Evolutionary conservation across 2,329 filamentous ascomycete genomes (phyloP).

Genomic region (Fusarium citri): DNA sequence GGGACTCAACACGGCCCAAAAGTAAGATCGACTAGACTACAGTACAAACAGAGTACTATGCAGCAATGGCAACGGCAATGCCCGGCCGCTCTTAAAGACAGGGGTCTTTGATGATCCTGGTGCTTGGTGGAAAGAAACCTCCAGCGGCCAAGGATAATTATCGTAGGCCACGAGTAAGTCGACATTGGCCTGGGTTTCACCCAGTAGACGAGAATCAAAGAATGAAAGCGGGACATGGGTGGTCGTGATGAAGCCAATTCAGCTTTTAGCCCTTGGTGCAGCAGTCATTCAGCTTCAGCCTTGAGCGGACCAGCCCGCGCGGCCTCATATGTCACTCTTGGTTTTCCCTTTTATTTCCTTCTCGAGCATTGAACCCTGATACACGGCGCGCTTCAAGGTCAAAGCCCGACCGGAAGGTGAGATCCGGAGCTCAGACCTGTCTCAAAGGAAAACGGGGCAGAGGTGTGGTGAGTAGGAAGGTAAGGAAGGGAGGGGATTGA

Average conservation of each 20-base stretch:
- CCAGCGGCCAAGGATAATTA: slow-evolving; percentile 36
- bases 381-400: slow-evolving; percentile 30
- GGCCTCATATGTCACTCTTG: slow-evolving; percentile 18
- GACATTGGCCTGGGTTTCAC: slow-evolving; percentile 18
- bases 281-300: slow-evolving; percentile 41
- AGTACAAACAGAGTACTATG: slow-evolving; percentile 13
- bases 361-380: slow-evolving; percentile 18
- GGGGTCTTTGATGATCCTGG: slow-evolving; percentile 33
- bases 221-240: slow-evolving; percentile 31
- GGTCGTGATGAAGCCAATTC: slow-evolving; percentile 27
- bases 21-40: slow-evolving; percentile 43
- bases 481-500: slow-evolving; percentile 28
- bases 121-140: slow-evolving; percentile 28
- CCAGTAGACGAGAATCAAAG: slow-evolving; percentile 24
- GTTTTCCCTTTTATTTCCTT: slow-evolving; percentile 10
- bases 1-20: slow-evolving; percentile 27
- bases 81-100: slow-evolving; percentile 40
- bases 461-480: slow-evolving; percentile 34
- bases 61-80: slow-evolving; percentile 38
- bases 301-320: slow-evolving; percentile 29
- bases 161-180: slow-evolving; percentile 30
- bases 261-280: slow-evolving; percentile 35
- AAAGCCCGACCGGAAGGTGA: slow-evolving; percentile 37
- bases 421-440: slow-evolving; percentile 35
- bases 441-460: slow-evolving; percentile 32